Base-by-base conservation (phyloP, 345 rosid species). In the Brassica carinata region DNA sequence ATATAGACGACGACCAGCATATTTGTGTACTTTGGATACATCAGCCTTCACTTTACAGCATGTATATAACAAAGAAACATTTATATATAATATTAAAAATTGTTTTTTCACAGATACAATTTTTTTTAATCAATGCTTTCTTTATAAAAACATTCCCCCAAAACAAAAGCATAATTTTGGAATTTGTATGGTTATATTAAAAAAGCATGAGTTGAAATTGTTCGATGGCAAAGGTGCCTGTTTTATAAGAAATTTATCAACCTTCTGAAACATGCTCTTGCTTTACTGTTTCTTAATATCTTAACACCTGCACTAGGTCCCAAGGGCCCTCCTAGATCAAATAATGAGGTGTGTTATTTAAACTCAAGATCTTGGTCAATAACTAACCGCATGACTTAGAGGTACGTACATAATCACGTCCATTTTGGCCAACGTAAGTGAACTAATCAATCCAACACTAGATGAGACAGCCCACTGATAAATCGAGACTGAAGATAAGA, bases 1-100 rank as follows among this genome's bases (percentile, higher is more conserved):
- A 13, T 75, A 64, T 69, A 75, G 76, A 80, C 72, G 79, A 75
- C 76, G 76, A 80, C 79, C 80, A 64, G 19, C 67, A 70, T 75
- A 80, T 64, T 69, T 74, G n/a, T 74, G 51, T 72, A 78, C 81
- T 63, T 63, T 3, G 65, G 17, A 68, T 43, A 43, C 19, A 43
- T 4, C 72, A 74, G 67, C 76, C 75, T 80, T 69, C 64, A 34
- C 83, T 80, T 80, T 75, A 34, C 29, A 64, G 18, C 48, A 63
- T 69, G 36, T 67, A 67, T 5, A 13, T n/a, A 55, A 26, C 67
- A 79, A 67, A 51, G 19, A 19, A 48, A 48, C 55, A 48, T 3
- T 29, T 18, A 13, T 36, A 40, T 10, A 9, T 40, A 10, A 40
- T 9, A 13, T 9, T 3, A 40, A 40, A 36, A 33, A 0, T 36